Conservation (phyloP, 2,329 filamentous ascomycete species). For the Aureobasidium mangrovei region DNA sequence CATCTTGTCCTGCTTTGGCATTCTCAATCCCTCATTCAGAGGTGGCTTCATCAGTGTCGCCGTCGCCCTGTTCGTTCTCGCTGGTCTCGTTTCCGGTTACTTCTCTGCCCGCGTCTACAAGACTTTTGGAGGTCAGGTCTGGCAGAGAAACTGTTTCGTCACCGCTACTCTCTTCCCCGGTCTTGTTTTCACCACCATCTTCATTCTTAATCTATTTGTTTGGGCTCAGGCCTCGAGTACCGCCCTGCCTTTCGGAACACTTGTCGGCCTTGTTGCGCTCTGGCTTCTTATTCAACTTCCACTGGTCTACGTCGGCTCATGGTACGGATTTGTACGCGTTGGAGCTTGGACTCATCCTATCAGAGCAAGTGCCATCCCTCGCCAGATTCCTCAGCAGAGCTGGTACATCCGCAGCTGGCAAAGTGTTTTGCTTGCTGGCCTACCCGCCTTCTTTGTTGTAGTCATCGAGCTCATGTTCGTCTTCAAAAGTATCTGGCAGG, state of each 20-base stretch:
- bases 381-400: conserved; percentile 63
- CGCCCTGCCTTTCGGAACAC: conserved; percentile 72
- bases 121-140: conserved; percentile 68
- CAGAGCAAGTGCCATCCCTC: conserved; percentile 60
- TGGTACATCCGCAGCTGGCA: conserved; percentile 64
- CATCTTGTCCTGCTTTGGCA: conserved; percentile 59
- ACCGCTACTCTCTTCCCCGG: conserved; percentile 75
- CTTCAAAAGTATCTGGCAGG: conserved; percentile 80
- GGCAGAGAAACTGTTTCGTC: conserved; percentile 62
- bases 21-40: conserved; percentile 81
- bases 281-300: conserved; percentile 84
- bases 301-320: conserved; percentile 71
- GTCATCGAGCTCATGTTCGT: conserved; percentile 83
- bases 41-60: conserved; percentile 82
- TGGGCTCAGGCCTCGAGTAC: conserved; percentile 87
- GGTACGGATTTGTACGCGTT: conserved; percentile 61
- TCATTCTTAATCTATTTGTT: conserved; percentile 79
- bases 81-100: conserved; percentile 77
- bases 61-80: conserved; percentile 73
- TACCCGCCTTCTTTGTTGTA: conserved; percentile 78
- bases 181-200: conserved; percentile 62
- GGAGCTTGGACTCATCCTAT: conserved; percentile 73
- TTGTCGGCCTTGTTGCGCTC: conserved; percentile 62
- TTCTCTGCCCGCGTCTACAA: conserved; percentile 77
- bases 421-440: conserved; percentile 60